Evolutionary conservation across 129 eudicot species (phyloP).

Genomic region (Chrysanthemum lavandulifolium): DNA sequence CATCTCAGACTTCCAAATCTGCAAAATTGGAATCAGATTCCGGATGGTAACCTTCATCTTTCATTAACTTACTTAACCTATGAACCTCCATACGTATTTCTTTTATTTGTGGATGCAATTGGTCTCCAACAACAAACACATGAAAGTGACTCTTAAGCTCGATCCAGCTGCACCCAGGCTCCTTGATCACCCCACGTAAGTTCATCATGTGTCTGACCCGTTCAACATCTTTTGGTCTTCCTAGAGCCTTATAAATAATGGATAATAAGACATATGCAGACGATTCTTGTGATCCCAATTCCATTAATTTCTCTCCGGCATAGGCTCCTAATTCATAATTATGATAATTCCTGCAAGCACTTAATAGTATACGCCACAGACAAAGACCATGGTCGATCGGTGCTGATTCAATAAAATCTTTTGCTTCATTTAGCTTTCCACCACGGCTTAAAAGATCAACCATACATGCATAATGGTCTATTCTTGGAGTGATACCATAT

Average conservation of each 20-base stretch:
- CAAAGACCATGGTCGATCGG: conserved; percentile 63
- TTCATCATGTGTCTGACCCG: conserved; percentile 70
- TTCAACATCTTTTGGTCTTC: conserved; percentile 60
- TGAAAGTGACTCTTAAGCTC: conserved; percentile 73
- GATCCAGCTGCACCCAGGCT: conserved; percentile 93
- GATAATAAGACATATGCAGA: conserved; percentile 80
- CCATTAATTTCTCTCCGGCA: conserved; percentile 85
- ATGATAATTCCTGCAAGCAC: conserved; percentile 79
- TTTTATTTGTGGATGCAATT: conserved; percentile 57
- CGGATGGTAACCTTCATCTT: conserved; percentile 57
- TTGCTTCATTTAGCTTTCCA: conserved; percentile 71
- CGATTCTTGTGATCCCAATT: conserved; percentile 80
- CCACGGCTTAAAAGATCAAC: conserved; percentile 89
- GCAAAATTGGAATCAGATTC: conserved; percentile 37
- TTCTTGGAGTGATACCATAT: conserved; percentile 49
- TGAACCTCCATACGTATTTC: conserved; percentile 45
- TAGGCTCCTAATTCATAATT: conserved; percentile 81
- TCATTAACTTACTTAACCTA: conserved; percentile 55
- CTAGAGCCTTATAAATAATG: conserved; percentile 68
- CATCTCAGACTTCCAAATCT: conserved; percentile 32
- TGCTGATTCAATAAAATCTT: conserved; percentile 72
- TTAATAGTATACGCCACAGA: conserved; percentile 77
- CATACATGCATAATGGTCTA: conserved; percentile 91
- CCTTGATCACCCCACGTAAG: conserved; percentile 65
- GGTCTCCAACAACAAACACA: conserved; percentile 86